Conservation (phyloP, 352 stramenopile genomes). For the Globisporangium irregulare region DNA sequence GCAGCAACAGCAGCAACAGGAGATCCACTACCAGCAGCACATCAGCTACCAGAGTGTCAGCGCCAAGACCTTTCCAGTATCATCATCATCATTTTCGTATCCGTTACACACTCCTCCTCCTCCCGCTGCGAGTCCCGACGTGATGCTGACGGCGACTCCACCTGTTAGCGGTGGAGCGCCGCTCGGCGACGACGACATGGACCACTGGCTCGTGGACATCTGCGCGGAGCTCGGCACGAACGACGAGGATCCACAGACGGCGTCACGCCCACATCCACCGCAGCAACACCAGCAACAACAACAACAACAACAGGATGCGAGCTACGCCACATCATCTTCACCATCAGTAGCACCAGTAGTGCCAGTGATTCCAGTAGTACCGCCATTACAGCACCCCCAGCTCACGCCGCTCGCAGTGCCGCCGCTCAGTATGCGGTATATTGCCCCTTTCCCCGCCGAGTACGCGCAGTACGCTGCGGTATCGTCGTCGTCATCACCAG, state of each 20-base stretch:
- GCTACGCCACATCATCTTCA: background rate
- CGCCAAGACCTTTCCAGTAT: too few relatives aligned
- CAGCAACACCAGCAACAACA: background rate
- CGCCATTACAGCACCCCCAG: background rate
- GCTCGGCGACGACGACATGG: conserved; percentile 14
- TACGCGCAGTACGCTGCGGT: background rate
- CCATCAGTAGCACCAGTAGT: background rate
- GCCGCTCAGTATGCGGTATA: background rate
- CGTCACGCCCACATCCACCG: background rate
- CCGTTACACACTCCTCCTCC: background rate
- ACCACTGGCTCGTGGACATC: conserved; percentile 21
- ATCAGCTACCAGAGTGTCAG: background rate
- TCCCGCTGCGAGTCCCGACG: background rate
- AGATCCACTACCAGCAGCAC: background rate
- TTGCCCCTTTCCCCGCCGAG: background rate
- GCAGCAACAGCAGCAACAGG: background rate
- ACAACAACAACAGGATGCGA: background rate
- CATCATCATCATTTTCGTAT: background rate
- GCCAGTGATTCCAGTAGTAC: background rate
- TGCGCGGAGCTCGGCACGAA: conserved; percentile 12
- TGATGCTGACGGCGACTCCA: background rate
- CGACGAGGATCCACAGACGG: conserved; percentile 1
- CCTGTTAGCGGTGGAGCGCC: background rate
- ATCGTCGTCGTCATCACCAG: conserved; percentile 14
- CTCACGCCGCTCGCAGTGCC: background rate